These are phyloP conservation scores for Cercospora janseana DNA, from an alignment of 2,329 filamentous ascomycete species.

Conservation along the genomic window DNA sequence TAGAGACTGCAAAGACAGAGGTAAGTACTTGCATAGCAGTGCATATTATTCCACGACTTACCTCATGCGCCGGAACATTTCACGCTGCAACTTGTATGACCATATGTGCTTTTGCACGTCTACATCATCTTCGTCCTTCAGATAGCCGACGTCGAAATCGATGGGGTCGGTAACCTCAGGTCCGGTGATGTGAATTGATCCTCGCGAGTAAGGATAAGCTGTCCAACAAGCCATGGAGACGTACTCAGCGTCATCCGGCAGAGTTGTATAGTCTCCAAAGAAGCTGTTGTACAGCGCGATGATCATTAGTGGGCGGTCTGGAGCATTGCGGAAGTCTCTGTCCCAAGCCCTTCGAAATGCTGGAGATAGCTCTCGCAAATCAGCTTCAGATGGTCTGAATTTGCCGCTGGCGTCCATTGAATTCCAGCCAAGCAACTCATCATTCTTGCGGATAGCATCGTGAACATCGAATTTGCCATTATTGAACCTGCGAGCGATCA, in stretches of 20 bases:
- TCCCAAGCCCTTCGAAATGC: constrained; percentile 56
- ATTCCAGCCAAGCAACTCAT: constrained; percentile 58
- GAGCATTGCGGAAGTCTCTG: constrained; percentile 49
- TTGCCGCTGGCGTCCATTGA: constrained; percentile 54
- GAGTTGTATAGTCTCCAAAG: constrained; percentile 28
- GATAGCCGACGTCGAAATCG: constrained; percentile 34
- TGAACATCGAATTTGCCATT: constrained; percentile 48
- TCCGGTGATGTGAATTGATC: constrained; percentile 58
- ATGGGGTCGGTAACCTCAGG: constrained; percentile 40
- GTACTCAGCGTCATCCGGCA: constrained; percentile 43
- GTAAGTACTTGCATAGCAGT: not conserved
- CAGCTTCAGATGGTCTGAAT: constrained; percentile 53
- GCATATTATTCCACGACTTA: not conserved
- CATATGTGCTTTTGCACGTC: constrained; percentile 57
- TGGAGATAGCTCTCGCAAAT: constrained; percentile 52
- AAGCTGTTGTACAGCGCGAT: constrained; percentile 38
- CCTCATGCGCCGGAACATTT: constrained; percentile 55
- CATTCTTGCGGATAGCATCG: constrained; percentile 47
- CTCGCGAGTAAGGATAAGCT: constrained; percentile 60
- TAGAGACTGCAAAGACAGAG: constrained; percentile 40
- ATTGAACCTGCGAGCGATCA: constrained; percentile 38
- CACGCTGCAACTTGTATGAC: constrained; percentile 63
- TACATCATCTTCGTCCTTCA: constrained; percentile 51
- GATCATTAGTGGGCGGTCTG: constrained; percentile 52
- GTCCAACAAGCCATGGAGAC: constrained; percentile 53